Evolutionary conservation across 2,329 filamentous ascomycete genomes (phyloP).

Genomic region (Myotisia sp.): DNA sequence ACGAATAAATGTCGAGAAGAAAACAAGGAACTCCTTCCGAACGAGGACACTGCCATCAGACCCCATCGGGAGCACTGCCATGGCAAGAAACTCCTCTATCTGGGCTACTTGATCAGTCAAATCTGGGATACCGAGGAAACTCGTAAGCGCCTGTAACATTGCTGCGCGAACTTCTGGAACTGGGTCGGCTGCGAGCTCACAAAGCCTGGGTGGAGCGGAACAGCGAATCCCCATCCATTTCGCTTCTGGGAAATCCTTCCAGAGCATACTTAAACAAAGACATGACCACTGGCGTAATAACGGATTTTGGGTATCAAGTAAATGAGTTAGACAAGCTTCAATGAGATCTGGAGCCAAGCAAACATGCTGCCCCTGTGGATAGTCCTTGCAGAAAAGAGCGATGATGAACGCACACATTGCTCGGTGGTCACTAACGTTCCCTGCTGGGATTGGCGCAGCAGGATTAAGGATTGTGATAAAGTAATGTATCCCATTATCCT

Average conservation of each 20-base stretch:
- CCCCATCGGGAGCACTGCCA: slow-evolving; percentile 78
- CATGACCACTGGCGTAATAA: slow-evolving; percentile 90
- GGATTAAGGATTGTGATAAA: slow-evolving; percentile 88
- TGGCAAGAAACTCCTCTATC: slow-evolving; percentile 80
- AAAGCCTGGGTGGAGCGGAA: slow-evolving; percentile 67
- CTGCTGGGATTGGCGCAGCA: slow-evolving; percentile 65
- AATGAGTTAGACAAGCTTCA: slow-evolving; percentile 68
- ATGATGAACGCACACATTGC: slow-evolving; percentile 99
- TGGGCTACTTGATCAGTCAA: slow-evolving; percentile 79
- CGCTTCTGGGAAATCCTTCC: slow-evolving; percentile 78
- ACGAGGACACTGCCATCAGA: slow-evolving; percentile 91
- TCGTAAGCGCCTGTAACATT: slow-evolving; percentile 85
- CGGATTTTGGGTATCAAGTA: slow-evolving; percentile 74
- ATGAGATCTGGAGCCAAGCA: slow-evolving; percentile 86
- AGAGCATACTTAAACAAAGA: slow-evolving; percentile 86
- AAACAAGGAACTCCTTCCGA: slow-evolving; percentile 80
- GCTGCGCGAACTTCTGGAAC: slow-evolving; percentile 87
- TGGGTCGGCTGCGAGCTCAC: slow-evolving; percentile 65
- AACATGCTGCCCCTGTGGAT: slow-evolving; percentile 79
- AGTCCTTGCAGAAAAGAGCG: slow-evolving; percentile 91
- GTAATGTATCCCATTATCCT: slow-evolving; percentile 94
- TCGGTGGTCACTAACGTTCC: slow-evolving; percentile 84
- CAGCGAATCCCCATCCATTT: slow-evolving; percentile 93
- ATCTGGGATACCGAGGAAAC: slow-evolving; percentile 85
- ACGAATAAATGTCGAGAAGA: slow-evolving; percentile 80